These are phyloP conservation scores for Chloris gayana DNA, from an alignment of 176 grass and related monocot species.

Conservation along the genomic window DNA sequence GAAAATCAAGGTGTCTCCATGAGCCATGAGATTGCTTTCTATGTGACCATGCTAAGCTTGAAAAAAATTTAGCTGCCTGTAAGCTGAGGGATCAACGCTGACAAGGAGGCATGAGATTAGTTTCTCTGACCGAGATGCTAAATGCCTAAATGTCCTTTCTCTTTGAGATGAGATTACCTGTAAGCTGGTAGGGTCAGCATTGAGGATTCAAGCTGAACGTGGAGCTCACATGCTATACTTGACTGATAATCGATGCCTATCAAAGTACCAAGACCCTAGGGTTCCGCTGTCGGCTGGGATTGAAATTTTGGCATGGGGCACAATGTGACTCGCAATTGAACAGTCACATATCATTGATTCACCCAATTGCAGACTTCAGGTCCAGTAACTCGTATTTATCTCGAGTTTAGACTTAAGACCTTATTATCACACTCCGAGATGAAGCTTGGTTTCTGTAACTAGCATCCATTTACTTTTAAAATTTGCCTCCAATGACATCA, in stretches of 20 bases:
- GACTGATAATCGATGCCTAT: neutral
- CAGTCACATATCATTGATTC: neutral
- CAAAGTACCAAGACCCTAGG: neutral
- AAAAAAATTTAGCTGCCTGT: conserved; percentile 3
- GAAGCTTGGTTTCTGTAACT: neutral
- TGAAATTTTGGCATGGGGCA: conserved; percentile 28
- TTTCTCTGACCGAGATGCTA: neutral
- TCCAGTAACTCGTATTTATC: neutral
- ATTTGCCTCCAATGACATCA: neutral
- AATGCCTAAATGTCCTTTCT: too few species aligned
- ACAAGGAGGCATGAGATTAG: neutral
- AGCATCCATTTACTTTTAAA: neutral
- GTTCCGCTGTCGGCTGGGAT: neutral
- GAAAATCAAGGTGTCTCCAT: neutral
- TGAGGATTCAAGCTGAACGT: too few species aligned
- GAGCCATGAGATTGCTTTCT: neutral
- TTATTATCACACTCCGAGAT: too few species aligned
- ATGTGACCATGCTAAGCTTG: neutral
- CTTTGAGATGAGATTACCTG: too few species aligned
- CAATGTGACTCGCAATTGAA: neutral
- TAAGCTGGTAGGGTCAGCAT: too few species aligned
- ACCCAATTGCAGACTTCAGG: neutral
- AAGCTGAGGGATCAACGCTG: neutral
- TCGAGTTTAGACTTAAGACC: neutral
- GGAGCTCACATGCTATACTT: neutral